Conservation (phyloP, 2,329 filamentous ascomycete species). For the Aspergillus luchuensis region DNA sequence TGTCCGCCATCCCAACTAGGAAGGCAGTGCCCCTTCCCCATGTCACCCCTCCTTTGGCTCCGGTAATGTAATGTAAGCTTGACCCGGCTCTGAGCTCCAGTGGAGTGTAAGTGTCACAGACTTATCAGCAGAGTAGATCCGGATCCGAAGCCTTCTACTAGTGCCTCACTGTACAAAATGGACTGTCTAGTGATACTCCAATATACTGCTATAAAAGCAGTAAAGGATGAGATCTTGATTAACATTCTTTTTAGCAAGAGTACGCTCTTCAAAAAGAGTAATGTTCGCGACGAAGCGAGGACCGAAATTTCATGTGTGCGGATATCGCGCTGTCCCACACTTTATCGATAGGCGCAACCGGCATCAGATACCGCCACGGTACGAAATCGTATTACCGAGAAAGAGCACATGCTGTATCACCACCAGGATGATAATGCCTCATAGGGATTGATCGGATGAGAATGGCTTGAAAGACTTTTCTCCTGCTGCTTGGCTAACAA, state of each 20-base stretch:
- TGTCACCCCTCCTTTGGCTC: neutral
- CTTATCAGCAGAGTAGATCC: neutral
- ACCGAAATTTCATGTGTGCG: conserved; percentile 12
- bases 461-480: neutral
- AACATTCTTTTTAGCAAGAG: too few species aligned
- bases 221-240: too few species aligned
- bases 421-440: conserved; percentile 7
- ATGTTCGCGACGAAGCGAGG: conserved; percentile 5
- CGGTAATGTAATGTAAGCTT: conserved; percentile 18
- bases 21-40: neutral
- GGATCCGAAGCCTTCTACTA: neutral
- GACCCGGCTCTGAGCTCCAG: conserved; percentile 13
- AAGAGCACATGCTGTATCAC: conserved; percentile 9
- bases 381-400: conserved; percentile 9
- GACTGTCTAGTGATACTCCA: too few species aligned
- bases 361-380: conserved; percentile 7
- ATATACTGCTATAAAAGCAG: too few species aligned
- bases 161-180: too few species aligned
- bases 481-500: neutral
- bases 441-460: conserved; percentile 8
- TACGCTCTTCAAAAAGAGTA: neutral
- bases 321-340: conserved; percentile 25
- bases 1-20: neutral
- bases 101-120: conserved; percentile 11
- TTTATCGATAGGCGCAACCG: conserved; percentile 21